Base-by-base conservation (phyloP, 352 stramenopile genomes). In the Thalassiosira livingstoniorum region DNA sequence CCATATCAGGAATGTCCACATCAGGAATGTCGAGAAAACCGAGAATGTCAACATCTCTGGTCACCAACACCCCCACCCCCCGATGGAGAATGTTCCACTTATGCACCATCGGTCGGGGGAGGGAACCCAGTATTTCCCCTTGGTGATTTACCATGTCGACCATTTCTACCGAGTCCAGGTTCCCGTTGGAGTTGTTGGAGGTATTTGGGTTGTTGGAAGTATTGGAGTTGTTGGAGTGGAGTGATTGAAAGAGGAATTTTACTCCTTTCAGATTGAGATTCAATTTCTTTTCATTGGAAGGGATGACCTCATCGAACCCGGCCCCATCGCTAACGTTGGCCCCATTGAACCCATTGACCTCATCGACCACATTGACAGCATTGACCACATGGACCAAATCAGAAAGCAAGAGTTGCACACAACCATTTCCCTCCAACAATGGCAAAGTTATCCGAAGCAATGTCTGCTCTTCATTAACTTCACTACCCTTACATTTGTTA, bases 41-140 rank as follows among this genome's bases (percentile, higher is more conserved):
- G 32, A 80, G 70, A 69, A 83, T 73, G 45, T 54, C 32, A 15
- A 31, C 25, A 39, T 82, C 72, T 53, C 85, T 87, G 2, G 81
- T 82, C 2, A 92, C 83, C 66, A 93, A 75, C n/a, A 93, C 58
- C 21, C 90, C 90, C 65, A 91, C 86, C 0, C 90, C 88, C 27
- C 87, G 77, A 86, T 94, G 90, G 0, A 94, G 65, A 27, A 93
- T 58, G 57, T 94, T 94, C 42, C 69, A 83, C 32, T 60, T 76
- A 68, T 94, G 90, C 21, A 94, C 81, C 21, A 90, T 75, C 35
- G 76, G 64, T 68, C 90, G 61, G 21, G 90, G 88, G 2, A 93
- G 62, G 29, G 65, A 75, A 32, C 87, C 89, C n/a, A 94, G 32
- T 27, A 90, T 58, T 0, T 65, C 0, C n/a, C 82, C 85, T 10